Percentiles rank a stretch among this genome's conserved stretches.
These are phyloP conservation scores for Tetrahymena thermophila DNA, from an alignment of 73 alveolate genomes.

Conservation along the genomic window DNA sequence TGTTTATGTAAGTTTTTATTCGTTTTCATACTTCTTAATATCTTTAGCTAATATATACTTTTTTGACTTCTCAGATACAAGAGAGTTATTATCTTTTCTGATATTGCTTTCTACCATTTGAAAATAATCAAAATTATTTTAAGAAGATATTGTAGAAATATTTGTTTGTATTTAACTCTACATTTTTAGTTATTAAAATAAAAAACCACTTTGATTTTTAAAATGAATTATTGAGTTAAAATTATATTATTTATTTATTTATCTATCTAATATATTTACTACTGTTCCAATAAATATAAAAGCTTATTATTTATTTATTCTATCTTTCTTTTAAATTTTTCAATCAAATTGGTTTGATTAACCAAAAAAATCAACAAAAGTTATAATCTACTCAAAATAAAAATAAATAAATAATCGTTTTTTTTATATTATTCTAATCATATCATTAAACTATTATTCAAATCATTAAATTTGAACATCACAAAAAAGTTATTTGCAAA, in stretches of 20 bases:
- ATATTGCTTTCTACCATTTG: not conserved
- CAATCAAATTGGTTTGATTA: not conserved
- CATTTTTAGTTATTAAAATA: not conserved
- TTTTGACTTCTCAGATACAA: not conserved
- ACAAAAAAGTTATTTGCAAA: too few species aligned
- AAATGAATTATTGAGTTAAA: not conserved
- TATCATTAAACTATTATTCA: too few species aligned
- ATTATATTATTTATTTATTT: too few species aligned
- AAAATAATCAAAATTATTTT: not conserved
- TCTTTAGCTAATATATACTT: not conserved
- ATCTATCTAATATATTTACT: not conserved
- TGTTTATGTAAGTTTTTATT: not conserved
- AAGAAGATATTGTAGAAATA: not conserved
- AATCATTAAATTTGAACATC: not conserved
- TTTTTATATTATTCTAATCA: not conserved
- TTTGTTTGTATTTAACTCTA: not conserved
- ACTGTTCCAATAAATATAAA: not conserved
- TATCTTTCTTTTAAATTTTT: not conserved
- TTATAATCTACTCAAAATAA: not conserved
- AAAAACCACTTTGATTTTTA: too few species aligned
- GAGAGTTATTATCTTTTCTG: not conserved
- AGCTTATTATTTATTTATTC: too few species aligned
- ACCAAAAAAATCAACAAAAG: not conserved
- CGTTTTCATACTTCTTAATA: not conserved
- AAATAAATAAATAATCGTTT: not conserved